Percentiles rank a stretch among this genome's conserved stretches.
phyloP scores from a whole-genome alignment of 2,329 filamentous ascomycete species.

The Hypoxylon sp. region DNA sequence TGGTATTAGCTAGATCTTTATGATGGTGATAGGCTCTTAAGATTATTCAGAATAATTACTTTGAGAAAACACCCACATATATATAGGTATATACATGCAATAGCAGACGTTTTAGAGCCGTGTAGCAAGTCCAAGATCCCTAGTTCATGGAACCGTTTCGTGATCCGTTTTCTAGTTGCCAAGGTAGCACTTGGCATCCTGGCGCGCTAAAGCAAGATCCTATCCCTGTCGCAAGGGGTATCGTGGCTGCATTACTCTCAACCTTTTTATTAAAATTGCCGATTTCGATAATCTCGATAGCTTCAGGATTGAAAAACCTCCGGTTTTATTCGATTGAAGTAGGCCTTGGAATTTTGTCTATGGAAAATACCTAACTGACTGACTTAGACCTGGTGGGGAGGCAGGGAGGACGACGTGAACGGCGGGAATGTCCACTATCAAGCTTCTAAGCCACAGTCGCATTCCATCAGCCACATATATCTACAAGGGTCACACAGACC shows the following conservation, averaged over 20 bases:
- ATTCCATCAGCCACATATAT: constrained; percentile 9
- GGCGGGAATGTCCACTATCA: too few species aligned
- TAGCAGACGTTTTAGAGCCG: not conserved
- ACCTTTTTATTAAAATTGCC: constrained; percentile 16
- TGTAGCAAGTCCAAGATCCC: not conserved
- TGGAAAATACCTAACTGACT: too few species aligned
- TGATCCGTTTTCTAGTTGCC: constrained; percentile 13
- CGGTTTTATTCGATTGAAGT: too few species aligned
- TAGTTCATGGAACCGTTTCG: not conserved
- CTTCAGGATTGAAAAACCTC: not conserved
- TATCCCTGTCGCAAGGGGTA: constrained; percentile 9
- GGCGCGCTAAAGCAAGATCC: constrained; percentile 34
- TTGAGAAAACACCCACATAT: too few species aligned
- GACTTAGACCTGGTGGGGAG: too few species aligned
- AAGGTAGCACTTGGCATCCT: constrained; percentile 31
- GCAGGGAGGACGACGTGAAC: too few species aligned
- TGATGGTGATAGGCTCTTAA: too few species aligned
- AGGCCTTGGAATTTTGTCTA: too few species aligned
- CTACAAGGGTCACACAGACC: constrained; percentile 15
- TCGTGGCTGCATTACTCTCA: constrained; percentile 36
- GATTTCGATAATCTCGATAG: not conserved
- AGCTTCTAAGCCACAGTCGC: constrained; percentile 25
- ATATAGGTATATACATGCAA: too few species aligned
- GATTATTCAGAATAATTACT: too few species aligned
- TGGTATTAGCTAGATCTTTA: too few species aligned